A percentile compares a stretch with the other conserved stretches of the same genome.
These are phyloP conservation scores for Areca catechu DNA, from an alignment of 176 grass and related monocot species.

Conservation along the genomic window DNA sequence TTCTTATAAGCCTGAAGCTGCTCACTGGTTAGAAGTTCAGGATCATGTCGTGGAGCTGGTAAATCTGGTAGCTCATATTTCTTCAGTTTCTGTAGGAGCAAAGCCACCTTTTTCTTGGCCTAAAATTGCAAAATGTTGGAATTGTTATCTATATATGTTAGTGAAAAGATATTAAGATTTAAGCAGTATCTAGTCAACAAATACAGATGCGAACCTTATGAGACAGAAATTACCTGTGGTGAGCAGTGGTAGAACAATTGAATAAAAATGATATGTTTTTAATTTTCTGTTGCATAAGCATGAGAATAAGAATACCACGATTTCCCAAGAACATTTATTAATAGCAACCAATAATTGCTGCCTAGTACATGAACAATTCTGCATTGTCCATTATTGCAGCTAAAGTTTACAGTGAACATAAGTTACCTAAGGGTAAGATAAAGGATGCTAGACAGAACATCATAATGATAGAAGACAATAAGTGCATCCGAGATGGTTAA, in stretches of 20 bases:
- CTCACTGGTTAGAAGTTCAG: slow-evolving; percentile 68
- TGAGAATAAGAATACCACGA: too few species aligned
- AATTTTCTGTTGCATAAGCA: background rate
- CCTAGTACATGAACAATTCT: too few species aligned
- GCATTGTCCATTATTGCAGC: too few species aligned
- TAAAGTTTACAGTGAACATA: too few species aligned
- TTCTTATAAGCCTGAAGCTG: slow-evolving; percentile 98
- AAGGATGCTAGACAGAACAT: too few species aligned
- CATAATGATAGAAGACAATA: too few species aligned
- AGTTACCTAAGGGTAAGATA: too few species aligned
- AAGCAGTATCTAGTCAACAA: background rate
- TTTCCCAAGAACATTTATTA: too few species aligned
- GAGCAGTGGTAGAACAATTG: background rate
- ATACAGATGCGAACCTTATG: background rate
- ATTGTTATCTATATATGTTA: background rate
- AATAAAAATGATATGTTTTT: background rate
- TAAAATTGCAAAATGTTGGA: slow-evolving; percentile 25
- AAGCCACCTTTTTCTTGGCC: slow-evolving; percentile 89
- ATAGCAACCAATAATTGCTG: too few species aligned
- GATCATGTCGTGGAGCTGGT: slow-evolving; percentile 80
- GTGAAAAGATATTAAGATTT: too few species aligned
- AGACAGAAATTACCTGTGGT: background rate
- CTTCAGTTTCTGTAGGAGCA: slow-evolving; percentile 94
- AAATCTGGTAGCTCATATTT: slow-evolving; percentile 93
- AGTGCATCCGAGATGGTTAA: too few species aligned